A percentile compares a stretch with the other conserved stretches of the same genome.
These are phyloP conservation scores for Pseudohalonectria lignicola DNA, from an alignment of 2,329 filamentous ascomycete genomes.

Conservation along the genomic window DNA sequence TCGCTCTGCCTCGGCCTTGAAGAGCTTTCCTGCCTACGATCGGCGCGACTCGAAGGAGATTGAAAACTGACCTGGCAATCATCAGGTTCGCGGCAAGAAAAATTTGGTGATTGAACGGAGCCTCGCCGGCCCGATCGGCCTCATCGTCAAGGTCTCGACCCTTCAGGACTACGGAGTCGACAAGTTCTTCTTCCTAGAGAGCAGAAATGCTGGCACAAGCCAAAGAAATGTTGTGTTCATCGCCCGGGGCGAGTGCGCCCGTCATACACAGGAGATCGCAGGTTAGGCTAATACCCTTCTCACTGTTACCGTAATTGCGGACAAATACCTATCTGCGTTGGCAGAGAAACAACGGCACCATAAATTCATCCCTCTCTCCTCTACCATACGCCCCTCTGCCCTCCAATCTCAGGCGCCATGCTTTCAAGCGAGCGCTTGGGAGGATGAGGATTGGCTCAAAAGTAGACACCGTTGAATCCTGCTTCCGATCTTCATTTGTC, in stretches of 20 bases:
- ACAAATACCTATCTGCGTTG: no score
- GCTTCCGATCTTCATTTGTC: constrained; percentile 4
- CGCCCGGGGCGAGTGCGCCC: constrained; percentile 78
- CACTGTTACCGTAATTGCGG: no score
- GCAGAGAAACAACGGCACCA: background rate
- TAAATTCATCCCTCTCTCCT: no score
- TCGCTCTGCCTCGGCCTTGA: no score
- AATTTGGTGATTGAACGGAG: constrained; percentile 89
- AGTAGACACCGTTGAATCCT: constrained; percentile 45
- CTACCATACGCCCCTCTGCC: background rate
- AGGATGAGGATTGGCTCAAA: no score
- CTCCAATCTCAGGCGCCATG: constrained; percentile 1
- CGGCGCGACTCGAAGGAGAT: constrained; percentile 6
- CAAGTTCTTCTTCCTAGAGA: constrained; percentile 94
- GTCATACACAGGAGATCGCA: constrained; percentile 75
- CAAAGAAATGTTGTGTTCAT: constrained; percentile 95
- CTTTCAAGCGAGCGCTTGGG: no score
- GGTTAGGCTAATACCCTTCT: constrained; percentile 47
- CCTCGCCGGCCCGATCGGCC: constrained; percentile 78
- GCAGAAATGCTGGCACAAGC: constrained; percentile 85
- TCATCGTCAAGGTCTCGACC: constrained; percentile 90
- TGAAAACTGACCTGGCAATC: constrained; percentile 8
- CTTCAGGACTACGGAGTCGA: constrained; percentile 96
- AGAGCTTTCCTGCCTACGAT: background rate
- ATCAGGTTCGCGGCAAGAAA: constrained; percentile 94